A percentile compares a stretch with the other conserved stretches of the same genome.
Evolutionary conservation across 352 stramenopile genomes (phyloP).

Genomic region (Pythium phragmitis): DNA sequence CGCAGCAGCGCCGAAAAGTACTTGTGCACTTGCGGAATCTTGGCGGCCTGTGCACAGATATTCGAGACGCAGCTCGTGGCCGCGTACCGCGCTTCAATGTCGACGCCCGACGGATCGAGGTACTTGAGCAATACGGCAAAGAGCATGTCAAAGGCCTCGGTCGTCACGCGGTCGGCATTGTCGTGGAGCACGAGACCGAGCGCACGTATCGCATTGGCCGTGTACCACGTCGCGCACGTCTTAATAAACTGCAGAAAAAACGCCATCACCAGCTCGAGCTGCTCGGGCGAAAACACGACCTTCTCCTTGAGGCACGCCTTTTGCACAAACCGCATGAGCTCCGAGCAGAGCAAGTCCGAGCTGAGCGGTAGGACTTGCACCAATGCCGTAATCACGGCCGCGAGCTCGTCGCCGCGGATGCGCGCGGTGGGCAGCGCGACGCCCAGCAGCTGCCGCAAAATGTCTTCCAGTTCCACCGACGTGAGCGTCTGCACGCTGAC

Average conservation of each 20-base stretch:
- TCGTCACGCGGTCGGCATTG: conserved; percentile 67
- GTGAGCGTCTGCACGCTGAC: conserved; percentile 54
- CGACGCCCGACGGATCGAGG: conserved; percentile 71
- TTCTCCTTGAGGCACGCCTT: conserved; percentile 78
- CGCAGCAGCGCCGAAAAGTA: conserved; percentile 74
- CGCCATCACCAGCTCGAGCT: conserved; percentile 58
- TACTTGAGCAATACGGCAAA: conserved; percentile 71
- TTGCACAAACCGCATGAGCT: conserved; percentile 76
- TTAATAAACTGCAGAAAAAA: conserved; percentile 83
- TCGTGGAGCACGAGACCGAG: conserved; percentile 77
- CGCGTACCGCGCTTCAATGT: conserved; percentile 83
- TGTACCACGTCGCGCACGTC: conserved; percentile 74
- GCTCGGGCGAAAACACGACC: conserved; percentile 54
- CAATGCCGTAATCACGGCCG: conserved; percentile 55
- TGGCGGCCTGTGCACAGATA: conserved; percentile 67
- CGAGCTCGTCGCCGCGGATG: conserved; percentile 58
- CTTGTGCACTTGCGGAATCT: conserved; percentile 65
- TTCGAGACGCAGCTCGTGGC: conserved; percentile 84
- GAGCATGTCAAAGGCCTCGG: conserved; percentile 56
- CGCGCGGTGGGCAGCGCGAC: conserved; percentile 61
- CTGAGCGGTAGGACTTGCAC: conserved; percentile 60
- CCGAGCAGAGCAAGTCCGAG: conserved; percentile 72
- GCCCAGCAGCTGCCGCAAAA: conserved; percentile 62
- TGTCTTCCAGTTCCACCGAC: conserved; percentile 79
- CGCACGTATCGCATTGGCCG: conserved; percentile 58